Percentiles rank a stretch among this genome's conserved stretches.
phyloP scores from a whole-genome alignment of 2,329 filamentous ascomycete genomes.

The Xenoacremonium recifei region DNA sequence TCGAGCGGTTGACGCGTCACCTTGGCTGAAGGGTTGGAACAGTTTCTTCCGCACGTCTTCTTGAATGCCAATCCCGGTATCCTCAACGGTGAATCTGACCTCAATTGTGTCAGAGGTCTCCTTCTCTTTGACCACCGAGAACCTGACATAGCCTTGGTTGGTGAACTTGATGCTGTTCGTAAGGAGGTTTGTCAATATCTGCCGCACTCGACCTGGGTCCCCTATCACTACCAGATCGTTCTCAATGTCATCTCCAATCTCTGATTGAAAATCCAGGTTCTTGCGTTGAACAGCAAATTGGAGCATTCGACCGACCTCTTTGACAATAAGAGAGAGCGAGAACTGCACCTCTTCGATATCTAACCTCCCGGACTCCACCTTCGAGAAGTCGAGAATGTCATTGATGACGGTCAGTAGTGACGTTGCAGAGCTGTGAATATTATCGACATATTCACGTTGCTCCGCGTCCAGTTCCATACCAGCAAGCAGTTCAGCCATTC shows the following conservation, averaged over 20 bases:
- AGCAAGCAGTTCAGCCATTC: slow-evolving; percentile 73
- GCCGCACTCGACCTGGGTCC: slow-evolving; percentile 78
- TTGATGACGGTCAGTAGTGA: slow-evolving; percentile 86
- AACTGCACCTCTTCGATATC: slow-evolving; percentile 83
- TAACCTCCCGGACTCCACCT: slow-evolving; percentile 74
- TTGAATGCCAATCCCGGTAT: slow-evolving; percentile 80
- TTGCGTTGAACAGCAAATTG: slow-evolving; percentile 81
- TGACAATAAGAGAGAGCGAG: slow-evolving; percentile 68
- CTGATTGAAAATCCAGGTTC: slow-evolving; percentile 68
- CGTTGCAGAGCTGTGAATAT: slow-evolving; percentile 77
- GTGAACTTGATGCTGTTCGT: slow-evolving; percentile 79
- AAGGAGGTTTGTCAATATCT: slow-evolving; percentile 78
- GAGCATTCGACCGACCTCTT: slow-evolving; percentile 84
- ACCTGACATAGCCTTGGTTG: slow-evolving; percentile 63
- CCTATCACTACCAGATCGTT: slow-evolving; percentile 77
- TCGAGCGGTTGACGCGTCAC: slow-evolving; percentile 75
- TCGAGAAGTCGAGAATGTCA: slow-evolving; percentile 87
- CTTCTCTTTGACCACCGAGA: slow-evolving; percentile 61
- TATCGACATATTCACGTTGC: slow-evolving; percentile 72
- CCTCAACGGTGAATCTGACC: slow-evolving; percentile 70
- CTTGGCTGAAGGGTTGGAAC: slow-evolving; percentile 80
- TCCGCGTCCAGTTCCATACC: slow-evolving; percentile 68
- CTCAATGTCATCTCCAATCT: slow-evolving; percentile 61
- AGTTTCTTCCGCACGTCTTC: slow-evolving; percentile 70
- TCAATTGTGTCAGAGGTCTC: slow-evolving; percentile 65